These are phyloP conservation scores for Trichoderma virens DNA, from an alignment of 495 filamentous ascomycete genomes.

Conservation along the genomic window DNA sequence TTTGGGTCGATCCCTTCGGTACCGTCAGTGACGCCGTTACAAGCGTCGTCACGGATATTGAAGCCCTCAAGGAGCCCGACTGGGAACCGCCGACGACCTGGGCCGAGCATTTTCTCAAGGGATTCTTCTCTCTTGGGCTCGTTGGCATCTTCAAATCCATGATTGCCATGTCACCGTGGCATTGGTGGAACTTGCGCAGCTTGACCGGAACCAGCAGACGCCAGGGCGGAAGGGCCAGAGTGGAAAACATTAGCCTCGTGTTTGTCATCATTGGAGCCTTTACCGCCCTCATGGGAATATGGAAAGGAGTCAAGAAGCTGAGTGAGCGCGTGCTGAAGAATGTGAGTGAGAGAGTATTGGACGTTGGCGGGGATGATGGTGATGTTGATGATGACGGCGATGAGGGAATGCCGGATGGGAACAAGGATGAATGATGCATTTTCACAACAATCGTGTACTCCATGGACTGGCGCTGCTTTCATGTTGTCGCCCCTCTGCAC, in stretches of 20 bases:
- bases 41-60: slow-evolving; percentile 28
- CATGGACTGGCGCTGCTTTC: not conserved
- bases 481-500: slow-evolving; percentile 43
- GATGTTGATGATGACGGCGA: slow-evolving; percentile 55
- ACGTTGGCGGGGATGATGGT: slow-evolving; percentile 69
- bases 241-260: slow-evolving; percentile 66
- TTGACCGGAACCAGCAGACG: slow-evolving; percentile 36
- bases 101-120: slow-evolving; percentile 80
- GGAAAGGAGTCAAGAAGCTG: slow-evolving; percentile 67
- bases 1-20: slow-evolving; percentile 70
- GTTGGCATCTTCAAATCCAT: slow-evolving; percentile 79
- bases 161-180: slow-evolving; percentile 63
- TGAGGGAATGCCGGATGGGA: slow-evolving; percentile 14
- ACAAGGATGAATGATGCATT: slow-evolving; percentile 10
- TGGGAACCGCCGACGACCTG: slow-evolving; percentile 51
- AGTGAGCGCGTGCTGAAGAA: slow-evolving; percentile 61
- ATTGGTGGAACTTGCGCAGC: slow-evolving; percentile 64
- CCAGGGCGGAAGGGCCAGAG: slow-evolving; percentile 60
- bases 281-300: slow-evolving; percentile 74
- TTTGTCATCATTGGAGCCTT: slow-evolving; percentile 71
- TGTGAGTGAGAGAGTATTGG: slow-evolving; percentile 70
- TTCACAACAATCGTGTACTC: not conserved
- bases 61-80: slow-evolving; percentile 23
- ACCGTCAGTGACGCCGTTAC: slow-evolving; percentile 32
- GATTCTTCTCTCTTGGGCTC: slow-evolving; percentile 73